These are phyloP conservation scores for Hippophae rhamnoides DNA, from an alignment of 306 rosid species.

Conservation along the genomic window DNA sequence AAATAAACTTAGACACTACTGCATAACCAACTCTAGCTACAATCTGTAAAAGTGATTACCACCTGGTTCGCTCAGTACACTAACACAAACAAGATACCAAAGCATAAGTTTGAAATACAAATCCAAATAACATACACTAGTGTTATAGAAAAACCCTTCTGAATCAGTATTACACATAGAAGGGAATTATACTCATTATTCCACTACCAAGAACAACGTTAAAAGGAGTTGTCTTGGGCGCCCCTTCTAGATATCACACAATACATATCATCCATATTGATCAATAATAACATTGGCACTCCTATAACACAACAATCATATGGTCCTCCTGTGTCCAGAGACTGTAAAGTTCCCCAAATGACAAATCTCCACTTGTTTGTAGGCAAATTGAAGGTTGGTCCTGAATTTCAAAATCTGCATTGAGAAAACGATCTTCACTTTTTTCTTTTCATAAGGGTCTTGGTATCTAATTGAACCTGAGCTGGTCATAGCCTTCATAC, in stretches of 20 bases:
- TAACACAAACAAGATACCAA: conserved; percentile 12
- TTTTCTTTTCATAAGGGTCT: conserved; percentile 32
- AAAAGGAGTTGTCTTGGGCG: conserved; percentile 73
- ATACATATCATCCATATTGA: conserved; percentile 16
- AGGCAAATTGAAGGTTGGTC: conserved; percentile 25
- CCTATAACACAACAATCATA: conserved; percentile 20
- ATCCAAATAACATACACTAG: conserved; percentile 8
- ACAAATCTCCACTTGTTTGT: conserved; percentile 27
- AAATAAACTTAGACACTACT: too few relatives aligned
- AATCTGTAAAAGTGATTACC: conserved; percentile 55
- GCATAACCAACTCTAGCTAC: background rate
- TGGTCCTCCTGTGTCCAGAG: conserved; percentile 23
- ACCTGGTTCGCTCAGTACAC: conserved; percentile 17
- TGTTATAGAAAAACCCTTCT: background rate
- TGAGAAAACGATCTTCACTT: conserved; percentile 18
- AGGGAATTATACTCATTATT: background rate
- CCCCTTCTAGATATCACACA: conserved; percentile 19
- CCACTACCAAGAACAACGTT: conserved; percentile 65
- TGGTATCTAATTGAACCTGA: conserved; percentile 28
- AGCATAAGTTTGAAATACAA: conserved; percentile 6
- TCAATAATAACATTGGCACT: background rate
- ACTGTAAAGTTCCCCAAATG: conserved; percentile 16
- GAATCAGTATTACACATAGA: too few relatives aligned
- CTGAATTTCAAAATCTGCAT: conserved; percentile 22
- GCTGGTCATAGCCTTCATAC: conserved; percentile 43